phyloP scores from a whole-genome alignment of 176 grass and related monocot species.

The Triticum turgidum region DNA sequence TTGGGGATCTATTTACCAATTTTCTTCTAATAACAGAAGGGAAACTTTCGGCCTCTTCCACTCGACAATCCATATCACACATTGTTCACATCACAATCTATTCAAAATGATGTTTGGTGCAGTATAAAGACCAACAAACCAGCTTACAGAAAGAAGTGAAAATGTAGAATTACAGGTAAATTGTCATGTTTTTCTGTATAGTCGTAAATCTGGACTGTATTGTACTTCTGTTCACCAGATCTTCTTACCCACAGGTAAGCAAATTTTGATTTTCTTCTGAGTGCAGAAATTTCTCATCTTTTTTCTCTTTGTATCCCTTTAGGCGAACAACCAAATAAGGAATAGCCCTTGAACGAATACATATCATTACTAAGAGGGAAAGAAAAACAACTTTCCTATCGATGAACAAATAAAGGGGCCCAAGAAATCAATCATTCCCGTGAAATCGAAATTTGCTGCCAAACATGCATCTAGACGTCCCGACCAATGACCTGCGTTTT shows the following conservation, averaged over 20 bases:
- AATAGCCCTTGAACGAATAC: not conserved
- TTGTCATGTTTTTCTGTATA: not conserved
- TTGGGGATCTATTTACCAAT: not conserved
- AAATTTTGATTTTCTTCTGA: not conserved
- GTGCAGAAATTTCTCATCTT: not conserved
- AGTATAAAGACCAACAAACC: not conserved
- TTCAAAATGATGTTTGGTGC: not conserved
- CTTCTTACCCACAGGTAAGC: not conserved
- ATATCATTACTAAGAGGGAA: not conserved
- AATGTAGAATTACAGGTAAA: not conserved
- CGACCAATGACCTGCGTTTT: not conserved
- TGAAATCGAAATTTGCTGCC: not conserved
- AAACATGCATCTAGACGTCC: not conserved
- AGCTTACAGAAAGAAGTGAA: not conserved
- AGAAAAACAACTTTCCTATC: not conserved
- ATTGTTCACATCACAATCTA: not conserved
- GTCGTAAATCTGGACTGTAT: not conserved
- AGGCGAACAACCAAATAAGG: not conserved
- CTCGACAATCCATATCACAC: not conserved
- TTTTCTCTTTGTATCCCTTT: not conserved
- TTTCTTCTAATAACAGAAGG: not conserved
- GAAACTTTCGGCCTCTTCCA: not conserved
- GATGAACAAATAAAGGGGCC: not conserved
- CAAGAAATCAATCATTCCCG: not conserved
- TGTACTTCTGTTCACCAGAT: not conserved